Evolutionary conservation across 148 eudicot species (phyloP), one percentile per base, ranked within the genome.

Genomic region (Rhododendron henanense): DNA sequence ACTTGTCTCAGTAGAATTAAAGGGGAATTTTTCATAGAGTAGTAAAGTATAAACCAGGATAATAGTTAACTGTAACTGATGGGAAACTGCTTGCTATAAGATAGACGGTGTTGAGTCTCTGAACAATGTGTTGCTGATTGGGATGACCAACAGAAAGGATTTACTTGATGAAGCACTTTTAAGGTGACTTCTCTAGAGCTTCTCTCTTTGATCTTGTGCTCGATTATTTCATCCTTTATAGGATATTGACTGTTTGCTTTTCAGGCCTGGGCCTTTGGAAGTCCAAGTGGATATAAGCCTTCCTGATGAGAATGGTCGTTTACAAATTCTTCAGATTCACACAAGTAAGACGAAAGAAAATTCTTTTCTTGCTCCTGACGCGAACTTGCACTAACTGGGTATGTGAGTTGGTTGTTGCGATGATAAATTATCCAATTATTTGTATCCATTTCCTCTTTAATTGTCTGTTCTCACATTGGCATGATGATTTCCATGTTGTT

Each of bases 211-310:
- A 10, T 78, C 45, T 79, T 53, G 37, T 84, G 45, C 69, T 47
- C 15, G 47, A 59, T 83, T 10, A 61, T 45, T 57, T 13, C n/a
- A 39, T 63, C 19, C 57, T 57, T 33, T 25, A 19, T 59, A 71
- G 18, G 50, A 81, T 50, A 33, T 85, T 59, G 55, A 35, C 74
- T 75, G n/a, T 89, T 55, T 84, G 65, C 78, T 44, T 87, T 83
- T 82, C 81, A 94, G 99, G 92, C 99, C 99, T 89, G 99, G 99
- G 33, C 98, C 97, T 90, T 89, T 97, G 81, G 99, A 97, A 92
- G 99, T 97, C 86, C 98, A 94, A 90, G 98, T 95, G 90, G 99
- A 97, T 92, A 97, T 97, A 87, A 94, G 98, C 92, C 98, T 97
- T 79, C 99, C 99, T 45, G 98, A 95, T 91, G 98, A 97, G 91